Evolutionary conservation across 2,329 filamentous ascomycete species (phyloP), one percentile per base, ranked within the genome.

Genomic region (Pseudovirgaria hyperparasitica): DNA sequence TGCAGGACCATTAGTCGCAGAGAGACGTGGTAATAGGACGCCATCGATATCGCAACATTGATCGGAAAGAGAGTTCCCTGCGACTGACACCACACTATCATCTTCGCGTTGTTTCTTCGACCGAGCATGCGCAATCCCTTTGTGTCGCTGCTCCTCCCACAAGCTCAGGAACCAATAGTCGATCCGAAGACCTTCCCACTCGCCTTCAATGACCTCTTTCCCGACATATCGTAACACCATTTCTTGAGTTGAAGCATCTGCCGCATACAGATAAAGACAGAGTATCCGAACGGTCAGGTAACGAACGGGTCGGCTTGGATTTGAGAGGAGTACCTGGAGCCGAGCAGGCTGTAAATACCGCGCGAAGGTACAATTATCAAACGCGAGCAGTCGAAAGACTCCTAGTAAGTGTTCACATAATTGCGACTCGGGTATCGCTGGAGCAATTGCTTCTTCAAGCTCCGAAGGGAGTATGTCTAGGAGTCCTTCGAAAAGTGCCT

Each of bases 231-330:
- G 63, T 25, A 61, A 55, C 17, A 92, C 55, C 50, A 92, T 76
- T 25, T 69, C 62, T 45, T 92, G 77, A 25, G 80, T 65, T 35
- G 82, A 82, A 37, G 67, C 62, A 51, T 98, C 90, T 4, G 90
- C 78, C 16, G 80, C 80, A 42, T 74, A 73, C 40, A 92, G 71
- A 31, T 84, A 72, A 36, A 82, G 64, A 45, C 78, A 85, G 38
- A 93, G 80, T 32, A 86, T 72, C 36, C 84, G 72, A 30, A 92
- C 68, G 9, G 85, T 78, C 34, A 96, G 63, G 52, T 86, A 93
- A 54, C 80, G 72, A 26, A 92, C 69, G 10, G 69, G 58, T 32
- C 55, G 59, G 38, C 67, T 63, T 24, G 51, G 28, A 42, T 72
- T 66, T 23, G 62, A 58, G 40, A 93, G 78, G 9, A 92, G 60